These are phyloP conservation scores for Lodderomyces theae DNA, from an alignment of 1,139 yeast species.

Conservation along the genomic window DNA sequence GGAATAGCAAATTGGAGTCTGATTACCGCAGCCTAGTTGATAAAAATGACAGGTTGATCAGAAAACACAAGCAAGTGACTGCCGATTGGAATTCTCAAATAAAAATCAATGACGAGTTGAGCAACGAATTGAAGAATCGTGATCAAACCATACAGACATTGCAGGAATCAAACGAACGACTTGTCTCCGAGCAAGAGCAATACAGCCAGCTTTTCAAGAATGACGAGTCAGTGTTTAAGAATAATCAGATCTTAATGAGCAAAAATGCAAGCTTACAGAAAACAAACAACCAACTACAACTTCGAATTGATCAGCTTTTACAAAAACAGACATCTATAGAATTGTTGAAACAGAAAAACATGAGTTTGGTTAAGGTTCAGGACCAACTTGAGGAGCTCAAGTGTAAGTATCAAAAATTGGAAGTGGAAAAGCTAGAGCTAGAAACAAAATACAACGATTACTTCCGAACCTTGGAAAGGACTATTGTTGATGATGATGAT, in stretches of 20 bases:
- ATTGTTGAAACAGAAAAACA: conserved; percentile 38
- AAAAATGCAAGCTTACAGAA: conserved; percentile 31
- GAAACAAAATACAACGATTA: conserved; percentile 41
- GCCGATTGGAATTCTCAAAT: conserved; percentile 31
- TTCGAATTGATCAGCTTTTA: conserved; percentile 29
- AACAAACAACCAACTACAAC: conserved; percentile 29
- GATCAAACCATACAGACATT: conserved; percentile 17
- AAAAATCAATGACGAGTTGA: conserved; percentile 29
- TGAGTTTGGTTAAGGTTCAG: conserved; percentile 34
- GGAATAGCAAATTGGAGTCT: conserved; percentile 16
- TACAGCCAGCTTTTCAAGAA: conserved; percentile 14
- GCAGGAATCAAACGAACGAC: conserved; percentile 41
- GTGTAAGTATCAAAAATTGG: conserved; percentile 47
- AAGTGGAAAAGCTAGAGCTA: conserved; percentile 50
- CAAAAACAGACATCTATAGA: conserved; percentile 42
- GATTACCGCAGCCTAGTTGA: conserved; percentile 22
- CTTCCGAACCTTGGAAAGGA: conserved; percentile 28
- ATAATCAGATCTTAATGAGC: conserved; percentile 26
- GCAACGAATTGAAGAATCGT: conserved; percentile 23
- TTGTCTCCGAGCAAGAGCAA: conserved; percentile 41
- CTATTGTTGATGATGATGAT: conserved; percentile 15
- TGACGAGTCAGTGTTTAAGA: conserved; percentile 11
- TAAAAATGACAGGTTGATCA: conserved; percentile 21
- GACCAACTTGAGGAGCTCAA: conserved; percentile 42
- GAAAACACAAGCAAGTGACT: conserved; percentile 30